Conservation (phyloP, 495 filamentous ascomycete species). For the Neurospora terricola region DNA sequence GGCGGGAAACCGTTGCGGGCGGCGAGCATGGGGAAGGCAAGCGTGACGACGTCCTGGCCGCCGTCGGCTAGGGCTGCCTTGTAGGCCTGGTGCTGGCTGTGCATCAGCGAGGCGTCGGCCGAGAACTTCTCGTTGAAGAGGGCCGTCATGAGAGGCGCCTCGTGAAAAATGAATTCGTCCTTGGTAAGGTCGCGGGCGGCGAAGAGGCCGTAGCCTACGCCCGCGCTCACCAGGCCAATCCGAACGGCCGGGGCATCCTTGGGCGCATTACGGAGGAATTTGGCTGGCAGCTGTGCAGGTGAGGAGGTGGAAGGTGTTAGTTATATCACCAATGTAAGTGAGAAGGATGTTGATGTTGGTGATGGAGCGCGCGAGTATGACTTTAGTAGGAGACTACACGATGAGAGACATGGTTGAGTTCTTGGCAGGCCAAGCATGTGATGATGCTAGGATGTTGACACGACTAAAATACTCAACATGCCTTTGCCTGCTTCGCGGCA, state of each 20-base stretch:
- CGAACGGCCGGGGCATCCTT: constrained; percentile 9
- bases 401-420: neutral
- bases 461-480: neutral
- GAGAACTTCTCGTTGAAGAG: constrained; percentile 13
- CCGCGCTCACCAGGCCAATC: constrained; percentile 11
- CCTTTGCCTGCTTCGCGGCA: constrained; percentile 16
- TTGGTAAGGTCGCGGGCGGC: constrained; percentile 14
- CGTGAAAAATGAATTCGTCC: constrained; percentile 21
- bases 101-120: constrained; percentile 3
- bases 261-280: constrained; percentile 6
- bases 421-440: neutral
- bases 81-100: constrained; percentile 7
- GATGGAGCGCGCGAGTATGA: neutral
- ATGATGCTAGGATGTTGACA: neutral
- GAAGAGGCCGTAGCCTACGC: constrained; percentile 21
- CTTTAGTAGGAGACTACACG: neutral
- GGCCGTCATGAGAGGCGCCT: constrained; percentile 15
- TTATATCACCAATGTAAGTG: neutral
- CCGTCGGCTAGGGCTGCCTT: neutral
- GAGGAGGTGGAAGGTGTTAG: neutral
- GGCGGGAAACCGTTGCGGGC: constrained; percentile 4
- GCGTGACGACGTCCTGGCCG: neutral
- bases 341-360: neutral
- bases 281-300: constrained; percentile 5
- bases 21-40: constrained; percentile 12